Conservation (phyloP, 352 stramenopile species). For the Pythium aristosporum region DNA sequence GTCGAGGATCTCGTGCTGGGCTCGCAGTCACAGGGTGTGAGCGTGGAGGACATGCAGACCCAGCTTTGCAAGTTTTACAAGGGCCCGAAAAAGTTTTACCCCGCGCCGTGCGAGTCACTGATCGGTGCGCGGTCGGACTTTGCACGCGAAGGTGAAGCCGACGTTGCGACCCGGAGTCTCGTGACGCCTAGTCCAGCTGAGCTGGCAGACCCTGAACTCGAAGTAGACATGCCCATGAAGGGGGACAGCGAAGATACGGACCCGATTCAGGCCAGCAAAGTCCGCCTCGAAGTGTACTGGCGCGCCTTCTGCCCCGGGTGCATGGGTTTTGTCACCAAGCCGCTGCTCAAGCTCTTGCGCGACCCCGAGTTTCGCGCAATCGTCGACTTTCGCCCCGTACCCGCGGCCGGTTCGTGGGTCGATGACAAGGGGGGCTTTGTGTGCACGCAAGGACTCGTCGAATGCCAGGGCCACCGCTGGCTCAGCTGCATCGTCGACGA, state of each 20-base stretch:
- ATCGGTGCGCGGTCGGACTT: slow-evolving; percentile 58
- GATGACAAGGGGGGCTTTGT: slow-evolving; percentile 63
- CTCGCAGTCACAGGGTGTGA: slow-evolving; percentile 53
- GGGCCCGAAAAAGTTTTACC: slow-evolving; percentile 62
- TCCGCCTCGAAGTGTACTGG: slow-evolving; percentile 76
- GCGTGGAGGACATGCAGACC: slow-evolving; percentile 52
- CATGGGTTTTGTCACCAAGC: slow-evolving; percentile 68
- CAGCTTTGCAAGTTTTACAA: slow-evolving; percentile 69
- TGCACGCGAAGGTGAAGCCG: slow-evolving; percentile 32
- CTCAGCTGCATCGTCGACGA: slow-evolving; percentile 74
- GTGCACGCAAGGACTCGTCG: slow-evolving; percentile 62
- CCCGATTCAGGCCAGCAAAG: slow-evolving; percentile 32
- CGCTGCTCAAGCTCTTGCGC: slow-evolving; percentile 58
- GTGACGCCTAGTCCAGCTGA: slow-evolving; percentile 3
- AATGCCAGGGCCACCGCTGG: slow-evolving; percentile 79
- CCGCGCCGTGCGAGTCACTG: slow-evolving; percentile 49
- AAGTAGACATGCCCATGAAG: slow-evolving; percentile 28
- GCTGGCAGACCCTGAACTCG: background rate
- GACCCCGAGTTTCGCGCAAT: slow-evolving; percentile 72
- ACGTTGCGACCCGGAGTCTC: background rate
- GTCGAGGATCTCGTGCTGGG: slow-evolving; percentile 62
- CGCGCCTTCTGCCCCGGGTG: slow-evolving; percentile 78
- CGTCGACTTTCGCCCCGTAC: slow-evolving; percentile 69
- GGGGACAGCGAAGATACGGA: slow-evolving; percentile 23
- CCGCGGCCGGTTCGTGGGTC: slow-evolving; percentile 61